Evolutionary conservation across 202 grass and related monocot genomes (phyloP).

Genomic region (Zizania palustris): DNA sequence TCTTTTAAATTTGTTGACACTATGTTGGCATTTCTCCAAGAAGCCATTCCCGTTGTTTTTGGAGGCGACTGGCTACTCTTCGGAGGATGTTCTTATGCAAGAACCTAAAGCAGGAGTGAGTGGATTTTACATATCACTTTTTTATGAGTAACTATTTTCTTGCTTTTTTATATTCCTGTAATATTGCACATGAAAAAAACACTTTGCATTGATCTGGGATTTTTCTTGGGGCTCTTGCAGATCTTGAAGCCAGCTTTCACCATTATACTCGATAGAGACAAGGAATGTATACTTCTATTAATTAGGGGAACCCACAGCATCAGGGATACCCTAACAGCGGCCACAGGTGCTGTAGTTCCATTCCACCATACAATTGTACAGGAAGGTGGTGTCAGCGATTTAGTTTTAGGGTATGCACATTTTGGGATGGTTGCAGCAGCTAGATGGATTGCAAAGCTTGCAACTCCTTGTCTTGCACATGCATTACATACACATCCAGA

Average conservation of each 20-base stretch:
- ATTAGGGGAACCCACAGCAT: conserved; percentile 98
- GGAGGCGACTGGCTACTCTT: conserved; percentile 66
- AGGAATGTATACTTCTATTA: conserved; percentile 78
- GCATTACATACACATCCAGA: conserved; percentile 73
- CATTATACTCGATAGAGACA: conserved; percentile 83
- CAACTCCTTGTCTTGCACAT: conserved; percentile 73
- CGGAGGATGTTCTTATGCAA: conserved; percentile 87
- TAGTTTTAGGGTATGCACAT: conserved; percentile 99
- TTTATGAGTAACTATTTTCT: conserved; percentile 37
- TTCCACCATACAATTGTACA: conserved; percentile 96
- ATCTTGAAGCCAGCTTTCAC: conserved; percentile 98
- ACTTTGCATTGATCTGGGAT: conserved; percentile 34
- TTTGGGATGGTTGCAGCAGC: conserved; percentile 98
- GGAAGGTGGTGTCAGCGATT: conserved; percentile 88
- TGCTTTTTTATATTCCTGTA: neutral
- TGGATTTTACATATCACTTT: conserved; percentile 40
- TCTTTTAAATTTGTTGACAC: conserved; percentile 80
- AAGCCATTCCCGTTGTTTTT: conserved; percentile 85
- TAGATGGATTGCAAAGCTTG: conserved; percentile 94
- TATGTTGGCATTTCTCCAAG: conserved; percentile 98
- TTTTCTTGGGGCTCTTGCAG: conserved; percentile 53
- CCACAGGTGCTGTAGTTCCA: conserved; percentile 89
- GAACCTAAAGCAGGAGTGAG: conserved; percentile 99
- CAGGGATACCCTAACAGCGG: conserved; percentile 95
- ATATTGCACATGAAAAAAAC: neutral